Evolutionary conservation across 768 basidiomycete genomes (phyloP), one percentile per base, ranked within the genome.

Genomic region (Infundibulicybe gibba): DNA sequence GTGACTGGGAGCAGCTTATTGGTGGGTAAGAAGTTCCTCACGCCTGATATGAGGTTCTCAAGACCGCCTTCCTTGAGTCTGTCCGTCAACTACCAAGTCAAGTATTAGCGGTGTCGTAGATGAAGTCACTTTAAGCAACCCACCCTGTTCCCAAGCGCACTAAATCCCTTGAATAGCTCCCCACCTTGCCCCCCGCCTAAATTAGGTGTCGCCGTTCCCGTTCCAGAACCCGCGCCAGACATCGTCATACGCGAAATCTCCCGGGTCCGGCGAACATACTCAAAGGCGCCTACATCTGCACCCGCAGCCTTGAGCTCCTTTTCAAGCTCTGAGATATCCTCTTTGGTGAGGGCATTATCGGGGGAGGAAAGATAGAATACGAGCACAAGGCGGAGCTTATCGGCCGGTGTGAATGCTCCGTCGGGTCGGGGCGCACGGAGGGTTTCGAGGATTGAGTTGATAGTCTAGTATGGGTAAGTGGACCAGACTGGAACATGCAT

Each of bases 21-120:
- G 2, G 91, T 87, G 1, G 97, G 97, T 14, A 99, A 68, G 74
- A 99, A 94, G 68, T 97, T 97, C 64, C 95, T 97, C 57, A 99
- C 97, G 33, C 94, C 95, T 0, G 94, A 94, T 52, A 99, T 90
- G 13, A 99, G 74, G 62, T 95, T 95, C 63, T 98, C 94, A 30
- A 98, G 76, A n/a, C 93, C 93, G 32, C 94, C 90, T 60, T 97
- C 95, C 66, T 94, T 90, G 45, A 98, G 71, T 40, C 91, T 80
- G 60, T 94, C 92, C 1, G 93, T 94, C 40, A 98, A 80, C 94
- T 97, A 56, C 21, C 48, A 49, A 42, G 15, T 14, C 30, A 32
- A 32, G 38, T 33, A 44, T 47, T 49, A 12, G 38, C 30, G 32
- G 32, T 43, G 41, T 21, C 19, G 41, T 41, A 11, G 21, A 35